Conservation (phyloP, 495 filamentous ascomycete genomes). For the Xylaria telfairii region DNA sequence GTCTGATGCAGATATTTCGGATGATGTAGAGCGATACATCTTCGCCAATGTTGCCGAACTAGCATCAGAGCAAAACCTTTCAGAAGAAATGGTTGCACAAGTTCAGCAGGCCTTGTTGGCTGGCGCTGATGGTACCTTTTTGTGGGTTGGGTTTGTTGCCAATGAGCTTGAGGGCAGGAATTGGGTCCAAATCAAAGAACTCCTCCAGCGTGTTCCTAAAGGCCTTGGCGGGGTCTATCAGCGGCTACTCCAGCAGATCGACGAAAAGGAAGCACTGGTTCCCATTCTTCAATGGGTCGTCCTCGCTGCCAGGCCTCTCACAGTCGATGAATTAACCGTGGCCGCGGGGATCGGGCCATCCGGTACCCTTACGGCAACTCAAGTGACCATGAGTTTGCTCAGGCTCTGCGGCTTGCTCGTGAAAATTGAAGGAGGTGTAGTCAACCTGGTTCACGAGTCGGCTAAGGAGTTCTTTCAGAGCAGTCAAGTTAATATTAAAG, state of each 20-base stretch:
- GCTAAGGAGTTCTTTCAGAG: constrained; percentile 43
- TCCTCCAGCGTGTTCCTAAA: constrained; percentile 34
- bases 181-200: constrained; percentile 32
- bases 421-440: constrained; percentile 33
- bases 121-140: constrained; percentile 51
- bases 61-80: constrained; percentile 34
- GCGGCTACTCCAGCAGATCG: constrained; percentile 44
- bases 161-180: constrained; percentile 43
- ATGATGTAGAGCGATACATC: constrained; percentile 47
- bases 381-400: constrained; percentile 33
- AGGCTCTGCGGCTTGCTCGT: constrained; percentile 35
- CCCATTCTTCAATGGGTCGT: constrained; percentile 43
- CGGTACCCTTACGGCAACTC: background rate
- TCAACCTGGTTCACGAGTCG: constrained; percentile 45
- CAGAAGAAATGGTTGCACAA: constrained; percentile 28
- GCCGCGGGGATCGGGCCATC: constrained; percentile 18
- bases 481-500: constrained; percentile 33
- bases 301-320: constrained; percentile 41
- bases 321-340: constrained; percentile 36
- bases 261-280: constrained; percentile 30
- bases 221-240: constrained; percentile 43
- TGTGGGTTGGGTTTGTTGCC: constrained; percentile 54
- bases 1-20: constrained; percentile 35
- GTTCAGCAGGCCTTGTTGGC: constrained; percentile 41
- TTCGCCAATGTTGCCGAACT: constrained; percentile 46